phyloP scores from a whole-genome alignment of 2,329 filamentous ascomycete genomes.

The Cercospora zeae-maydis region DNA sequence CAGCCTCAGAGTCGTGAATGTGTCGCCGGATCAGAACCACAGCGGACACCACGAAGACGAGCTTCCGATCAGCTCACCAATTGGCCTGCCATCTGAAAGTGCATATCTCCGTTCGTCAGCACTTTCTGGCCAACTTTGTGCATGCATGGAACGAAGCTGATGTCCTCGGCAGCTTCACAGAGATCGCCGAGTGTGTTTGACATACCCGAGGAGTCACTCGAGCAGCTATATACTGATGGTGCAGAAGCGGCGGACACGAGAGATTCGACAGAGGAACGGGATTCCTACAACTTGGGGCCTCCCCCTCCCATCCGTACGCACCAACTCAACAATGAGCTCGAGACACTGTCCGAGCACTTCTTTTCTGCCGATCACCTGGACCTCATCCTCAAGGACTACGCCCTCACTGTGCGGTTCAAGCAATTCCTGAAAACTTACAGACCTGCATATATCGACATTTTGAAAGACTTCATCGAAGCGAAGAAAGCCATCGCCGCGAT shows the following conservation, averaged over 20 bases:
- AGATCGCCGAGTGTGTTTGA: slow-evolving; percentile 31
- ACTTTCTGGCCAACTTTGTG: not conserved
- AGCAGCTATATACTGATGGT: slow-evolving; percentile 26
- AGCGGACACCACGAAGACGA: slow-evolving; percentile 4
- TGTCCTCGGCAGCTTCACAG: slow-evolving; percentile 24
- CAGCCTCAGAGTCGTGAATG: slow-evolving; percentile 18
- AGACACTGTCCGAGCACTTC: slow-evolving; percentile 39
- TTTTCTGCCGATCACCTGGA: slow-evolving; percentile 45
- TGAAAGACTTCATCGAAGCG: slow-evolving; percentile 41
- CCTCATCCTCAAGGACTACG: slow-evolving; percentile 40
- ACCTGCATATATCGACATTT: slow-evolving; percentile 34
- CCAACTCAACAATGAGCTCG: slow-evolving; percentile 30
- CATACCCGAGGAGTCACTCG: slow-evolving; percentile 17
- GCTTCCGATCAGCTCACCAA: not conserved
- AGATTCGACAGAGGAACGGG: slow-evolving; percentile 25
- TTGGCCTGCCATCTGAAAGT: not conserved
- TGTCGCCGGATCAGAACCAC: slow-evolving; percentile 6
- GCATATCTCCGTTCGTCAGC: not conserved
- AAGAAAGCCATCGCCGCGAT: slow-evolving; percentile 44
- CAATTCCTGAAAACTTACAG: slow-evolving; percentile 42
- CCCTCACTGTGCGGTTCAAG: slow-evolving; percentile 37
- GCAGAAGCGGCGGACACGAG: slow-evolving; percentile 17
- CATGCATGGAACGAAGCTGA: slow-evolving; percentile 6
- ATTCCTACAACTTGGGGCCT: slow-evolving; percentile 41
- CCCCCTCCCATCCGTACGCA: slow-evolving; percentile 36